Conservation (phyloP, 2,329 filamentous ascomycete species). For the Fusarium sp. region DNA sequence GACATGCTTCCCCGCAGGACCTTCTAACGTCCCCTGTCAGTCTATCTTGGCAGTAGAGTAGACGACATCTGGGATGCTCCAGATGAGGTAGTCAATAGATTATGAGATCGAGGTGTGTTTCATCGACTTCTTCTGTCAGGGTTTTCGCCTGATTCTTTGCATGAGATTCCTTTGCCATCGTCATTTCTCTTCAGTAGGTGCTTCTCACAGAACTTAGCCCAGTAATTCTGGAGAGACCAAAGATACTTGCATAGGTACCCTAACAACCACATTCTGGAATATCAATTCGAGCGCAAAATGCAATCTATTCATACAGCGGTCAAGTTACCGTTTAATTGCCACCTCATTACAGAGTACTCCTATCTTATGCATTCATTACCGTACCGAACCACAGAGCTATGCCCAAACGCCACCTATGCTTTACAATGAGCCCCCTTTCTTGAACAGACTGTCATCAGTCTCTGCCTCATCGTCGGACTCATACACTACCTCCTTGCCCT, state of each 20-base stretch:
- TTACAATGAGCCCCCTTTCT: conserved; percentile 56
- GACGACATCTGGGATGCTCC: not conserved
- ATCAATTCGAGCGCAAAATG: not conserved
- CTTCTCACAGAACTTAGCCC: not conserved
- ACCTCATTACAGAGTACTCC: conserved; percentile 32
- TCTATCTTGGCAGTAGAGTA: not conserved
- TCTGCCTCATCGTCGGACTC: conserved; percentile 50
- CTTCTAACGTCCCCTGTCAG: not conserved
- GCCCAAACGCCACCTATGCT: conserved; percentile 25
- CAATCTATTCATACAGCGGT: conserved; percentile 23
- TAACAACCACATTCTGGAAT: not conserved
- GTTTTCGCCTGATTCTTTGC: not conserved
- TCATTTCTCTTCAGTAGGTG: not conserved
- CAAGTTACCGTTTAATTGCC: conserved; percentile 26
- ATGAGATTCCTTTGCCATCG: not conserved
- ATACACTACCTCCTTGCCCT: conserved; percentile 58
- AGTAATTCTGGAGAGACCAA: not conserved
- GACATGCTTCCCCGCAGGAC: not conserved
- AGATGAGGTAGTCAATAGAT: not conserved
- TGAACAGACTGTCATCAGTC: conserved; percentile 41
- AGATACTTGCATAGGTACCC: not conserved
- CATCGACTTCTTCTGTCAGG: not conserved
- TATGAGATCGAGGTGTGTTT: not conserved
- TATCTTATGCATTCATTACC: conserved; percentile 31
- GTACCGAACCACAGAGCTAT: conserved; percentile 10